These are phyloP conservation scores for Botrytis sinoallii DNA, from an alignment of 2,329 filamentous ascomycete species.

Conservation along the genomic window DNA sequence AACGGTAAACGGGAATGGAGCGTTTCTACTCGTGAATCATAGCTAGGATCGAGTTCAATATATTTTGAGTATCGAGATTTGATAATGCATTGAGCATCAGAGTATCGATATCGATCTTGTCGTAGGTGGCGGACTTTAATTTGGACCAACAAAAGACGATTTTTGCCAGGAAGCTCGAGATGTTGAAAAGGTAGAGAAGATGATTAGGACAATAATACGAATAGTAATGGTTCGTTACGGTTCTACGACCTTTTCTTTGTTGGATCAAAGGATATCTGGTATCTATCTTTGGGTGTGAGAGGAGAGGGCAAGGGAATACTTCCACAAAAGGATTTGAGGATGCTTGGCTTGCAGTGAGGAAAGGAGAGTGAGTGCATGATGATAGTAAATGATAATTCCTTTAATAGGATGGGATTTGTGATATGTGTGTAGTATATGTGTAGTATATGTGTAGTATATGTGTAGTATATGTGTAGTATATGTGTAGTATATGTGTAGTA, in stretches of 20 bases:
- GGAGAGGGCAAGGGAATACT: not conserved
- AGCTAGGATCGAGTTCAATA: not conserved
- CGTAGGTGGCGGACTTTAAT: not conserved
- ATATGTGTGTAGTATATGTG: not conserved
- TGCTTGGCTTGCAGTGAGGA: conserved; percentile 2
- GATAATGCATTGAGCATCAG: not conserved
- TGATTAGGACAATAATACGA: not conserved
- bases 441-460: not conserved
- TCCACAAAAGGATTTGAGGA: not conserved
- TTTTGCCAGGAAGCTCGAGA: not conserved
- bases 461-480: too few species aligned
- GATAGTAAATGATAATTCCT: not conserved
- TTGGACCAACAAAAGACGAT: not conserved
- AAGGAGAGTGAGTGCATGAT: not conserved
- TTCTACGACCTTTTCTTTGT: conserved; percentile 1
- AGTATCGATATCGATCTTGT: not conserved
- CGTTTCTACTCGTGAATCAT: not conserved
- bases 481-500: too few species aligned
- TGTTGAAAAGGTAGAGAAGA: too few species aligned
- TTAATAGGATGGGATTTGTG: not conserved
- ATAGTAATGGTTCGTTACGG: not conserved
- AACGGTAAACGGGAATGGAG: not conserved
- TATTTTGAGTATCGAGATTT: not conserved
- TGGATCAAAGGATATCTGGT: not conserved
- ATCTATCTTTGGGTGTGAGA: not conserved